Conservation (phyloP, 768 basidiomycete species). For the Suillus variegatus region DNA sequence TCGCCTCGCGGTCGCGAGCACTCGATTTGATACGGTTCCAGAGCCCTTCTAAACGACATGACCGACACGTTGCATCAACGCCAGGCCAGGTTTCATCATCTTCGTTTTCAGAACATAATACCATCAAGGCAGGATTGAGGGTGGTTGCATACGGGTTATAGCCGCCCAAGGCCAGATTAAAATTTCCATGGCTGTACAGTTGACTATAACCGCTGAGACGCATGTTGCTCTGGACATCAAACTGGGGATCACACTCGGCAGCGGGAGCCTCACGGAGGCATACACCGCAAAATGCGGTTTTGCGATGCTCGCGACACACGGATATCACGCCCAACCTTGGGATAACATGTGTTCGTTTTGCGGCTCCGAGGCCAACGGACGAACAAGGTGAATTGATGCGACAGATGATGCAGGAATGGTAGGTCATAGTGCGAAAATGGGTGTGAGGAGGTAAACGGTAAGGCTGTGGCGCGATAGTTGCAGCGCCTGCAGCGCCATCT, state of each 20-base stretch:
- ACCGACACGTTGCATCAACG: conserved; percentile 66
- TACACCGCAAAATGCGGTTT: conserved; percentile 62
- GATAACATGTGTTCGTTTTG: conserved; percentile 47
- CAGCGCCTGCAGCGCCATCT: conserved; percentile 33
- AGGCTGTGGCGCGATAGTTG: conserved; percentile 34
- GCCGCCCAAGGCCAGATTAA: conserved; percentile 23
- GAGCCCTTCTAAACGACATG: conserved; percentile 66
- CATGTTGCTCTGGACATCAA: conserved; percentile 31
- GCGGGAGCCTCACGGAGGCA: conserved; percentile 66
- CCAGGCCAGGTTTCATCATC: conserved; percentile 69
- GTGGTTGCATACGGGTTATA: conserved; percentile 27
- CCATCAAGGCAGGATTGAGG: conserved; percentile 32
- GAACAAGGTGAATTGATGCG: conserved; percentile 62
- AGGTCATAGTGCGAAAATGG: conserved; percentile 62
- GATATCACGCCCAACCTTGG: conserved; percentile 47
- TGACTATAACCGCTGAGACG: conserved; percentile 35
- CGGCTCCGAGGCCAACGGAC: conserved; percentile 49
- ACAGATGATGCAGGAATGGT: conserved; percentile 63
- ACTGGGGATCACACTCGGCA: conserved; percentile 39
- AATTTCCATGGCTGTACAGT: conserved; percentile 25
- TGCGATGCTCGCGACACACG: conserved; percentile 67
- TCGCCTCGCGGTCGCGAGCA: conserved; percentile 53
- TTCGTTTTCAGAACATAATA: conserved; percentile 67
- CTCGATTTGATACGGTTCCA: conserved; percentile 56
- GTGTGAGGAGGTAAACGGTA: conserved; percentile 51